A percentile compares a stretch with the other conserved stretches of the same genome.
Conservation (phyloP, 768 basidiomycete species). For the Terana coerulea region DNA sequence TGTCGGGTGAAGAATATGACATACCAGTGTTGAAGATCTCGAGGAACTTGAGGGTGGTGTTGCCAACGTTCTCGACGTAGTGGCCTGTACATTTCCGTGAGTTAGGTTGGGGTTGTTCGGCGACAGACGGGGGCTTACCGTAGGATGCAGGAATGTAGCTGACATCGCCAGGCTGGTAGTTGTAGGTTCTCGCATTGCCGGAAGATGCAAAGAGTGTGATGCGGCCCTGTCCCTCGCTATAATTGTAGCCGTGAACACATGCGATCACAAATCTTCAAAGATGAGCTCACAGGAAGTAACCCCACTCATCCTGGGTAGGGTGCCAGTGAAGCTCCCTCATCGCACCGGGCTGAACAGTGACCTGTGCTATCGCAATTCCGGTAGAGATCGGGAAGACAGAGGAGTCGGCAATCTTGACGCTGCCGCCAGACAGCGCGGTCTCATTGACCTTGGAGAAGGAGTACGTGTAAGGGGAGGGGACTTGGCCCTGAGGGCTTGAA, state of each 20-base stretch:
- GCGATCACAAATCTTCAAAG: slow-evolving; percentile 16
- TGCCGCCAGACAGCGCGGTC: slow-evolving; percentile 40
- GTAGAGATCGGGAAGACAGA: slow-evolving; percentile 47
- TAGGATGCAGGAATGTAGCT: slow-evolving; percentile 58
- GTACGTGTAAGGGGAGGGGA: slow-evolving; percentile 45
- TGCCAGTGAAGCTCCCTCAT: slow-evolving; percentile 52
- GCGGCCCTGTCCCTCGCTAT: slow-evolving; percentile 45
- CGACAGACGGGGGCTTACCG: slow-evolving; percentile 33
- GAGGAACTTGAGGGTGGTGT: slow-evolving; percentile 34
- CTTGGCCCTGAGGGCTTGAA: slow-evolving; percentile 40
- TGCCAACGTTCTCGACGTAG: slow-evolving; percentile 41
- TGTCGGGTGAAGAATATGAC: slow-evolving; percentile 10
- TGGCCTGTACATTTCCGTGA: slow-evolving; percentile 29
- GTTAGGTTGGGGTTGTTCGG: slow-evolving; percentile 22
- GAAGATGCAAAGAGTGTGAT: slow-evolving; percentile 54
- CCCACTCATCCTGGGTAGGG: slow-evolving; percentile 65
- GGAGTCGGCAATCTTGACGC: slow-evolving; percentile 41
- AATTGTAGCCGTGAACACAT: slow-evolving; percentile 5
- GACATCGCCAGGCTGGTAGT: slow-evolving; percentile 61
- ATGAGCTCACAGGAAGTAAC: slow-evolving; percentile 24
- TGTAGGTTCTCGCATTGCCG: slow-evolving; percentile 53
- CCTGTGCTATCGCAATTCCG: slow-evolving; percentile 52
- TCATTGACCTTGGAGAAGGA: slow-evolving; percentile 41
- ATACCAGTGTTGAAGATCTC: slow-evolving; percentile 35
- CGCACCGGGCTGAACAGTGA: slow-evolving; percentile 54